Percentiles rank a stretch among this genome's conserved stretches.
phyloP scores from a whole-genome alignment of 768 basidiomycete species.

The Clitopilus passeckerianus region DNA sequence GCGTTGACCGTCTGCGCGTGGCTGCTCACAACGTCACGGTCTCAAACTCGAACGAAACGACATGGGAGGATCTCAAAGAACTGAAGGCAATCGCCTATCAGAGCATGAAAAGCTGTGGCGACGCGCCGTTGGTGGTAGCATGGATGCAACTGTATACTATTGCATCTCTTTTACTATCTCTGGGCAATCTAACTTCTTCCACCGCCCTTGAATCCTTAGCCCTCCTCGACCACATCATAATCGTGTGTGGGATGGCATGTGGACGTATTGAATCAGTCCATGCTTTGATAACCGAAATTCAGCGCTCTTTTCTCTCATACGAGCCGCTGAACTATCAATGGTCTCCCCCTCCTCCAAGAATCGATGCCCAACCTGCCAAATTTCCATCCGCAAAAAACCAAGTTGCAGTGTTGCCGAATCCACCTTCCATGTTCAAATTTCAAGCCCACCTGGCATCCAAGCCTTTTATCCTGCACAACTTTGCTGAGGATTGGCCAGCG shows the following conservation, averaged over 20 bases:
- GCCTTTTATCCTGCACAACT: conserved; percentile 75
- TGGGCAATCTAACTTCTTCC: conserved; percentile 28
- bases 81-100: background rate
- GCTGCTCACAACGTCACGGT: background rate
- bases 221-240: conserved; percentile 72
- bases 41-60: background rate
- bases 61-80: background rate
- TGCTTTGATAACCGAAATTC: conserved; percentile 56
- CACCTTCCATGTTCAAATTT: conserved; percentile 60
- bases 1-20: background rate
- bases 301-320: conserved; percentile 26
- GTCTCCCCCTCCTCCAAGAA: background rate
- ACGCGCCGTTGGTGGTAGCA: conserved; percentile 9
- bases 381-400: conserved; percentile 16
- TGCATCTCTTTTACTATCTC: conserved; percentile 52
- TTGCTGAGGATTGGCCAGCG: conserved; percentile 76
- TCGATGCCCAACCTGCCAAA: background rate
- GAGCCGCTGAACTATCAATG: conserved; percentile 1
- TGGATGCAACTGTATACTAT: conserved; percentile 81
- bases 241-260: conserved; percentile 76
- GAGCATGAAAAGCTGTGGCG: background rate
- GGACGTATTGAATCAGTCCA: conserved; percentile 58
- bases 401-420: conserved; percentile 36
- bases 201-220: conserved; percentile 42
- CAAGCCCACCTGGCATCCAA: conserved; percentile 29